Evolutionary conservation across 306 rosid genomes (phyloP).

Genomic region (Vachellia collinsii): DNA sequence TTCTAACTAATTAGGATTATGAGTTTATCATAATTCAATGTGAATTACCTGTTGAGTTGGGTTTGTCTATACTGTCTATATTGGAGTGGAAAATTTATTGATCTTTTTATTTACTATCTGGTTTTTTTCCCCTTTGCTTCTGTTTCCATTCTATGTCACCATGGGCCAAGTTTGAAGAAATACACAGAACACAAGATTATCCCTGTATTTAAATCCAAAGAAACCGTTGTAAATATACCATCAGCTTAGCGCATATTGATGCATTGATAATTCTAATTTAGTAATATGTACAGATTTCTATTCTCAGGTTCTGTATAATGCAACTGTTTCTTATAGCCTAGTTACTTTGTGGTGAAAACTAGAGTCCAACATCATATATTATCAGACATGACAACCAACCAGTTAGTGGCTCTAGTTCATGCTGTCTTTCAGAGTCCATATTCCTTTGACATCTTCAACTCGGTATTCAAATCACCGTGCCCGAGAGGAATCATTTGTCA

Average conservation of each 20-base stretch:
- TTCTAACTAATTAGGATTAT: not conserved
- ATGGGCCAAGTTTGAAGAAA: constrained; percentile 1
- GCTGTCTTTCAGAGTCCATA: not conserved
- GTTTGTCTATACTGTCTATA: not conserved
- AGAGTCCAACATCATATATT: not conserved
- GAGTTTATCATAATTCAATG: not conserved
- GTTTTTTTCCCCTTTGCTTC: not conserved
- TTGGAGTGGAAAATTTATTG: not conserved
- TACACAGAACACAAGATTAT: not conserved
- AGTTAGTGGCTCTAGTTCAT: not conserved
- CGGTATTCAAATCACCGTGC: not conserved
- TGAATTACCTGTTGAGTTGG: not conserved
- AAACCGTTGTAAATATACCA: not conserved
- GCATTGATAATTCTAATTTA: not conserved
- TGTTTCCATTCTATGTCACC: not conserved
- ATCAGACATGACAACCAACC: not conserved
- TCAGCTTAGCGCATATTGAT: not conserved
- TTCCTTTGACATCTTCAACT: not conserved
- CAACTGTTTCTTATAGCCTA: not conserved
- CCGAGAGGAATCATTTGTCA: not conserved
- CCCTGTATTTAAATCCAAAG: not conserved
- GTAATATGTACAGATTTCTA: not conserved
- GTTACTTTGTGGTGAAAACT: not conserved
- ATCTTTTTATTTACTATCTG: not conserved
- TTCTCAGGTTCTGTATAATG: not conserved